Conservation (phyloP, 225 moss, liverwort and hornwort species). For the Anthoceros angustus region DNA sequence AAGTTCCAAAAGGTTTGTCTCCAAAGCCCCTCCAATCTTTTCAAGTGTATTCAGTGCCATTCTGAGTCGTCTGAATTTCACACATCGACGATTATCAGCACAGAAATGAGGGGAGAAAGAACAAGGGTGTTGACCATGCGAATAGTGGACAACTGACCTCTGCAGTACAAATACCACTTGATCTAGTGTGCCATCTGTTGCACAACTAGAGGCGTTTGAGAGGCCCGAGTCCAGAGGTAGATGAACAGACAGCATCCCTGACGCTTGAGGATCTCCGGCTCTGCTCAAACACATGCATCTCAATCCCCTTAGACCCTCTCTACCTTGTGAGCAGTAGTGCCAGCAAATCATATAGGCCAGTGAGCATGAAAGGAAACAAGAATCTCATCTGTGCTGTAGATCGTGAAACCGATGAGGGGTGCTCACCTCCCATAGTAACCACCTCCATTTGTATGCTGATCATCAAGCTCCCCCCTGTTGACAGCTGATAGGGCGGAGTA, state of each 20-base stretch:
- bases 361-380: too few relatives aligned
- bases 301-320: too few relatives aligned
- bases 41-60: slow-evolving; percentile 23
- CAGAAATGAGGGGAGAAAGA: neutral
- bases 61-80: slow-evolving; percentile 17
- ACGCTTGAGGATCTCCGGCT: slow-evolving; percentile 8
- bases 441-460: neutral
- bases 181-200: slow-evolving; percentile 20
- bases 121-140: neutral
- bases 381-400: neutral
- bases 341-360: too few relatives aligned
- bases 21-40: slow-evolving; percentile 26
- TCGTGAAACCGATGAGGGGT: neutral
- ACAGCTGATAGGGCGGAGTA: neutral
- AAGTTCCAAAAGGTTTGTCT: slow-evolving; percentile 17
- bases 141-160: slow-evolving; percentile 13
- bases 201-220: slow-evolving; percentile 11
- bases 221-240: slow-evolving; percentile 20
- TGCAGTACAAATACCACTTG: slow-evolving; percentile 24
- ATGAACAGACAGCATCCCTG: slow-evolving; percentile 25
- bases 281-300: slow-evolving; percentile 9
- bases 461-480: neutral
- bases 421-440: neutral
- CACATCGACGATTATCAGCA: neutral
- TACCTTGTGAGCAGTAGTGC: too few relatives aligned